Base-by-base conservation (phyloP, 2,329 filamentous ascomycete species). In the Teratosphaeriaceae sp. region DNA sequence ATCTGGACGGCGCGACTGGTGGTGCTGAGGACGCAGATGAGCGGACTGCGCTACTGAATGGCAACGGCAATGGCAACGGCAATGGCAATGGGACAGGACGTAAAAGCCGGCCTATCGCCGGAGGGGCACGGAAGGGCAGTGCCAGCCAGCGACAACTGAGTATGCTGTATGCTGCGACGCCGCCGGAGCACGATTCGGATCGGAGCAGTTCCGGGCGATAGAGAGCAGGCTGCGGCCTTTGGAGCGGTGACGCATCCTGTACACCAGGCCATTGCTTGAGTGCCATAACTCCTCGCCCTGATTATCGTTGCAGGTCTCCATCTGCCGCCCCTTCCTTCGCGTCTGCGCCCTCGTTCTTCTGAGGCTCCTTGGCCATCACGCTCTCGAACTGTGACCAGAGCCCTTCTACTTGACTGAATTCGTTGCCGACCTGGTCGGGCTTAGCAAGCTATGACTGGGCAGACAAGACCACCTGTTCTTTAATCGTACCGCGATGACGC, bases 351-450 rank as follows among this genome's bases (percentile, higher is more conserved):
- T 61, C 61, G 21, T 62, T 56, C 41, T 64, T 65, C 24, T 65
- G 63, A 11, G 69, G 69, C 38, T 83, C 77, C 56, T 84, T 86
- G 7, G 79, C 86, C 89, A 96, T 97, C 55, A 97, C 89, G 53
- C 83, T 85, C 69, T 98, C 92, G 60, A 98, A 97, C 59, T 94
- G 88, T 29, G 86, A 94, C 92, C 92, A 98, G 13, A 98, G 75
- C 22, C 88, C 88, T 65, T 98, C 92, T 33, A 98, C 92, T 3
- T 88, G 89, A n/a, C 85, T 83, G 67, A 98, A 96, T 60, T 98
- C 92, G 66, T 95, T 95, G 27, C 92, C 92, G 40, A 98, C 60
- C 58, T 63, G 31, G 8, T 26, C n/a, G 19, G 6, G 20, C 37
- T 13, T 6, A 15, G 11, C 20, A 4, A n/a, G n/a, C n/a, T n/a